Evolutionary conservation across 805 yeast species (phyloP).

Genomic region (Hanseniaspora mollemarum): DNA sequence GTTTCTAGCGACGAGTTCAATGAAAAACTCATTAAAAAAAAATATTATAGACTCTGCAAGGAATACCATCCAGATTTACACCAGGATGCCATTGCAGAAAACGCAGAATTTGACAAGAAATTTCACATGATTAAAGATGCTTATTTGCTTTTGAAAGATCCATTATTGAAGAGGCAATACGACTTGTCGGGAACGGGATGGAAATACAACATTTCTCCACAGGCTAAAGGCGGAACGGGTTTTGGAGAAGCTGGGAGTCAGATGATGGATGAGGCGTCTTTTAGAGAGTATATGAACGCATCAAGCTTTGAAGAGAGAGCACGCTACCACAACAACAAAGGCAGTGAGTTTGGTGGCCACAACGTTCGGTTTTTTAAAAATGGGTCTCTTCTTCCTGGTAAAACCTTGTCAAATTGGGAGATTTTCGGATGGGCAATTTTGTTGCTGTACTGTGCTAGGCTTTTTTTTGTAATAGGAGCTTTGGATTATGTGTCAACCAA

Average conservation of each 20-base stretch:
- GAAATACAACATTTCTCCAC: constrained; percentile 3
- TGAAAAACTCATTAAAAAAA: background rate
- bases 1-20: background rate
- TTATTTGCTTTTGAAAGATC: background rate
- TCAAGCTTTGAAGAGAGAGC: background rate
- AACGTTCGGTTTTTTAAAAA: background rate
- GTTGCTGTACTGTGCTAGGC: background rate
- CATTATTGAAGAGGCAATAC: background rate
- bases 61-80: constrained; percentile 6
- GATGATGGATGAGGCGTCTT: constrained; percentile 1
- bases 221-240: background rate
- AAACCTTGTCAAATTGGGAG: background rate
- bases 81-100: background rate
- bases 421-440: background rate
- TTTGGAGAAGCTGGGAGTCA: background rate
- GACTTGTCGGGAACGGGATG: constrained; percentile 5
- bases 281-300: constrained; percentile 12
- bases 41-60: constrained; percentile 8
- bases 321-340: background rate
- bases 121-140: constrained; percentile 12
- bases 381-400: background rate
- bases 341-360: background rate
- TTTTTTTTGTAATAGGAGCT: constrained; percentile 2
- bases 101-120: background rate
- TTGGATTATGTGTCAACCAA: background rate